Percentiles rank a stretch among this genome's conserved stretches.
Conservation (phyloP, 2,329 filamentous ascomycete genomes). For the Scytalidium lignicola region DNA sequence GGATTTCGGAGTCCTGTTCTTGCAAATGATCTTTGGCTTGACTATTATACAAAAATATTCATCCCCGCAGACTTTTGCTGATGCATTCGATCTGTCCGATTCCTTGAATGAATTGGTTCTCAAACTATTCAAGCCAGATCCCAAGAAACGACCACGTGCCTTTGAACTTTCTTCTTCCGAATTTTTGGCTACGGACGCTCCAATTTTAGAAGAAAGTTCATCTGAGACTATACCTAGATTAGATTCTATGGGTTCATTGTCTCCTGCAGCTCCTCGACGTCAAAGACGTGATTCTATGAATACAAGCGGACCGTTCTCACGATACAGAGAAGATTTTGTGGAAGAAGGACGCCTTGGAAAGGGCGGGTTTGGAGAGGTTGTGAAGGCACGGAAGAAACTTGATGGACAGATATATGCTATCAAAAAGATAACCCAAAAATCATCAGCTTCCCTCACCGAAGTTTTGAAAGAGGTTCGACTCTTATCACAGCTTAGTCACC, state of each 20-base stretch:
- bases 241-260: slow-evolving; percentile 36
- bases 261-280: slow-evolving; percentile 39
- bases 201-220: slow-evolving; percentile 40
- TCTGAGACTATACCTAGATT: slow-evolving; percentile 33
- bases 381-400: slow-evolving; percentile 90
- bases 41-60: slow-evolving; percentile 71
- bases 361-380: slow-evolving; percentile 93
- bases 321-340: slow-evolving; percentile 85
- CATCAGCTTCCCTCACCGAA: slow-evolving; percentile 73
- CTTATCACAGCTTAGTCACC: slow-evolving; percentile 88
- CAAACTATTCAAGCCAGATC: slow-evolving; percentile 79
- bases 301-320: slow-evolving; percentile 54
- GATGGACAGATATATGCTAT: slow-evolving; percentile 93
- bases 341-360: slow-evolving; percentile 86
- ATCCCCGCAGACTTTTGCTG: slow-evolving; percentile 70
- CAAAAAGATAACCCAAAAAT: slow-evolving; percentile 88
- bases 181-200: slow-evolving; percentile 61
- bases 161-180: slow-evolving; percentile 66
- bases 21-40: slow-evolving; percentile 91
- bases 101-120: slow-evolving; percentile 74
- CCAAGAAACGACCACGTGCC: slow-evolving; percentile 77
- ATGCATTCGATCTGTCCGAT: slow-evolving; percentile 65
- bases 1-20: slow-evolving; percentile 86
- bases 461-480: slow-evolving; percentile 81
- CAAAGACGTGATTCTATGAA: slow-evolving; percentile 59